A percentile compares a stretch with the other conserved stretches of the same genome.
phyloP scores from a whole-genome alignment of 2,329 filamentous ascomycete genomes.

The Ophiosphaerella korrae region DNA sequence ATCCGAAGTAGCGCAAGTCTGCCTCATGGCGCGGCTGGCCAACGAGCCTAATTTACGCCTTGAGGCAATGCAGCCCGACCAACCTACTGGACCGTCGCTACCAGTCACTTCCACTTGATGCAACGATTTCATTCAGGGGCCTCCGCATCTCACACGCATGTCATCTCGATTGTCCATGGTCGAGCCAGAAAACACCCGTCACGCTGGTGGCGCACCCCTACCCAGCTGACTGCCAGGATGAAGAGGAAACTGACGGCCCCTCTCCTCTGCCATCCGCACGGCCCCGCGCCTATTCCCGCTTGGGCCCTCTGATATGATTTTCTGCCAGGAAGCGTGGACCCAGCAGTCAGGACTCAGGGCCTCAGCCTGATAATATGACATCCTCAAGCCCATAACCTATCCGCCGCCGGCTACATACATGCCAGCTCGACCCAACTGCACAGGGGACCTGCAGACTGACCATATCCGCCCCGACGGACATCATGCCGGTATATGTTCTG shows the following conservation, averaged over 20 bases:
- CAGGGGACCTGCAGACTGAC: conserved; percentile 17
- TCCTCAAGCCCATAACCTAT: conserved; percentile 26
- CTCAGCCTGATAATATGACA: conserved; percentile 39
- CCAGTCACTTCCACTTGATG: conserved; percentile 3
- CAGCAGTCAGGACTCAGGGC: conserved; percentile 35
- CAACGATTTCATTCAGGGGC: conserved; percentile 10
- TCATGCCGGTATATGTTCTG: conserved; percentile 17
- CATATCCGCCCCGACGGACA: conserved; percentile 8
- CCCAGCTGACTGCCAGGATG: conserved; percentile 21
- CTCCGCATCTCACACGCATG: conserved; percentile 2
- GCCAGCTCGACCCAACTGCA: conserved; percentile 12
- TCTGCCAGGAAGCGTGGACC: conserved; percentile 34
- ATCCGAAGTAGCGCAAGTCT: conserved; percentile 26
- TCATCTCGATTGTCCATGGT: conserved; percentile 8
- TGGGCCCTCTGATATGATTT: conserved; percentile 37
- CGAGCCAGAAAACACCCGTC: conserved; percentile 9
- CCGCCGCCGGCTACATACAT: conserved; percentile 24
- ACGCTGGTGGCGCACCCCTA: conserved; percentile 24
- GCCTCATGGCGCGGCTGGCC: conserved; percentile 25
- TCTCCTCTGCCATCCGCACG: conserved; percentile 14
- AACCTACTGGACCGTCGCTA: conserved; percentile 26
- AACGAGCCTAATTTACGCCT: conserved; percentile 24
- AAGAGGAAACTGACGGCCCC: conserved; percentile 6
- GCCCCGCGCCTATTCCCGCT: conserved; percentile 16
- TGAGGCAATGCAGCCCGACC: conserved; percentile 28